Evolutionary conservation across 2,329 filamentous ascomycete genomes (phyloP).

Genomic region (Thyridium curvatum): DNA sequence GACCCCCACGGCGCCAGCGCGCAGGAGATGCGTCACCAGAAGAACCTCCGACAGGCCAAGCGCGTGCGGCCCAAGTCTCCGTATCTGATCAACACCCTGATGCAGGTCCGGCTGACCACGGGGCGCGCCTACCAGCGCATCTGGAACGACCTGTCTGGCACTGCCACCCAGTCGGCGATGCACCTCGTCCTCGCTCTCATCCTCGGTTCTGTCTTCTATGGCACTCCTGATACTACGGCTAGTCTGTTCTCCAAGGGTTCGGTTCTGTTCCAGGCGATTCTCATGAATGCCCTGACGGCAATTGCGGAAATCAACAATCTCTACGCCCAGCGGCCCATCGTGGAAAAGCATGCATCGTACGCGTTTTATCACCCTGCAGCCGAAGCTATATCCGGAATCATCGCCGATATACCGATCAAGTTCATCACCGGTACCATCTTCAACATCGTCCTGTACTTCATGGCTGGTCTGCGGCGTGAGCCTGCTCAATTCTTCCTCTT

Average conservation of each 20-base stretch:
- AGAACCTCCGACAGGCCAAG: slow-evolving; percentile 44
- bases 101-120: slow-evolving; percentile 46
- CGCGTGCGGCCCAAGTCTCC: slow-evolving; percentile 48
- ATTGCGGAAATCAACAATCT: slow-evolving; percentile 50
- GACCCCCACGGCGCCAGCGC: slow-evolving; percentile 23
- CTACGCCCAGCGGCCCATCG: slow-evolving; percentile 68
- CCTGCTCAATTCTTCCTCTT: slow-evolving; percentile 65
- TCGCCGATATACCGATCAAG: slow-evolving; percentile 56
- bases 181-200: slow-evolving; percentile 69
- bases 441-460: slow-evolving; percentile 70
- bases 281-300: slow-evolving; percentile 54
- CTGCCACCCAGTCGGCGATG: slow-evolving; percentile 66
- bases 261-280: slow-evolving; percentile 40
- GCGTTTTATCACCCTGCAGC: slow-evolving; percentile 49
- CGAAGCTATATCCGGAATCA: slow-evolving; percentile 49
- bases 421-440: slow-evolving; percentile 61
- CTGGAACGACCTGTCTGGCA: slow-evolving; percentile 39
- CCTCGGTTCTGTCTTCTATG: slow-evolving; percentile 73
- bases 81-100: slow-evolving; percentile 48
- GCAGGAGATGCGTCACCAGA: slow-evolving; percentile 37
- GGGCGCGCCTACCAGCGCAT: slow-evolving; percentile 45
- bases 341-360: slow-evolving; percentile 43
- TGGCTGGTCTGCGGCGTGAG: slow-evolving; percentile 62
- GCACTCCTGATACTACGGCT: slow-evolving; percentile 49
- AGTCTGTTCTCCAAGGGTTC: slow-evolving; percentile 56